Conservation (phyloP, 179 eudicot genomes). For the Dionaea muscipula region DNA sequence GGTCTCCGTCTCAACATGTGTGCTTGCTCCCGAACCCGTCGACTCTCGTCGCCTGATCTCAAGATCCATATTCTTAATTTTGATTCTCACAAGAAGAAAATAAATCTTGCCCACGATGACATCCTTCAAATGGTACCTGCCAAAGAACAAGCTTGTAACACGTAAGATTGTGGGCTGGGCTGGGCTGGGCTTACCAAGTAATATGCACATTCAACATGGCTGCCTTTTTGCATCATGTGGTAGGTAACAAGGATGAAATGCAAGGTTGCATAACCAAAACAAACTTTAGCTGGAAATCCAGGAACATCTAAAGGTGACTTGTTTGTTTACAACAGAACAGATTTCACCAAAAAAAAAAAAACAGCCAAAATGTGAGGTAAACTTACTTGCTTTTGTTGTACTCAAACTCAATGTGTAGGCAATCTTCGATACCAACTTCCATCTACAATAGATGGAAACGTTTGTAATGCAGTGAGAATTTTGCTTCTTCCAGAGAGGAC, state of each 20-base stretch:
- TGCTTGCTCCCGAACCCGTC: conserved; percentile 92
- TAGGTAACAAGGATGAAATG: no score
- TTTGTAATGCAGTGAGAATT: no score
- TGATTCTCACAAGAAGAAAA: conserved; percentile 92
- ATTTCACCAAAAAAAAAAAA: no score
- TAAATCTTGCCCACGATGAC: conserved; percentile 90
- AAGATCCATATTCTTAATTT: conserved; percentile 93
- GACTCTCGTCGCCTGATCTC: conserved; percentile 95
- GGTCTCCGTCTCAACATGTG: conserved; percentile 97
- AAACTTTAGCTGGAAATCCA: background rate
- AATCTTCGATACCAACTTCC: conserved; percentile 98
- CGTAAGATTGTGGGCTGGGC: no score
- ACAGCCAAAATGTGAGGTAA: background rate
- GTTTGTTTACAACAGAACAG: no score
- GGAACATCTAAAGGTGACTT: no score
- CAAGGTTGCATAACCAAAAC: conserved; percentile 1
- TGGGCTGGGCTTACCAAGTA: no score
- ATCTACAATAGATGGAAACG: conserved; percentile 38
- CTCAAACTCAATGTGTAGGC: conserved; percentile 95
- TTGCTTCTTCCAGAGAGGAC: no score
- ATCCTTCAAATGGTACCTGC: conserved; percentile 92
- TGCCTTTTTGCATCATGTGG: no score
- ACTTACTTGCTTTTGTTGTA: conserved; percentile 96
- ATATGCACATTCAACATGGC: no score
- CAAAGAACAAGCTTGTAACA: conserved; percentile 2